Evolutionary conservation across 2,329 filamentous ascomycete species (phyloP), one percentile per base, ranked within the genome.

Genomic region (Hypomyces rosellus): DNA sequence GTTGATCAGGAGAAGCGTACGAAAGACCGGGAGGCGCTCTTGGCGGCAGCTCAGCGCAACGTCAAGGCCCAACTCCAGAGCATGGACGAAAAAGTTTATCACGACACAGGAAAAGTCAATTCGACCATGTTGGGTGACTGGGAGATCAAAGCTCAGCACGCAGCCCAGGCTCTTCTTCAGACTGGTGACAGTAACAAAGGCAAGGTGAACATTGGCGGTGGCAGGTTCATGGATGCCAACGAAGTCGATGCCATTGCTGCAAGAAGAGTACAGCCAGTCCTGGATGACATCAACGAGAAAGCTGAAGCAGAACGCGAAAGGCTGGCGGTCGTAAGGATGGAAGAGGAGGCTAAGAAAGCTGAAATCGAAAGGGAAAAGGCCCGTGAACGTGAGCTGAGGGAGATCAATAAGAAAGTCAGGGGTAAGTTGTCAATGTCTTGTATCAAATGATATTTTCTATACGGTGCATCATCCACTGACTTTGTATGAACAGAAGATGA

Each of bases 201-300:
- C 47, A 80, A 79, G 58, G 63, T 85, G 30, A 73, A 93, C 55
- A 81, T 96, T 49, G 91, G 92, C 4, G 85, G 86, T 41, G 89
- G 89, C 7, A 89, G 81, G 61, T 90, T 84, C 61, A 84, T 96
- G 74, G 81, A 89, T 36, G 82, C 86, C 58, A 75, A 81, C 5
- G 87, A 90, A 44, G 82, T 96, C 14, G 83, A 96, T 55, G 82
- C 81, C 5, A 87, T 96, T 57, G 91, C 91, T 3, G 78, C 82
- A 12, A 81, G 78, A 42, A 82, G 85, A 57, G 79, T 96, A 14
- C 88, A 92, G 64, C 91, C 91, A 4, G 82, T 93, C 0, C 67
- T 96, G 5, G 85, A 96, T 57, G 88, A 95, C 56, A 93, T 96
- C 54, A 84, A 85, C 48, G 84, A 88, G 46, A 88, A 84, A 62